A percentile compares a stretch with the other conserved stretches of the same genome.
Evolutionary conservation across 805 yeast genomes (phyloP).

Genomic region (Wickerhamomyces chambardii): DNA sequence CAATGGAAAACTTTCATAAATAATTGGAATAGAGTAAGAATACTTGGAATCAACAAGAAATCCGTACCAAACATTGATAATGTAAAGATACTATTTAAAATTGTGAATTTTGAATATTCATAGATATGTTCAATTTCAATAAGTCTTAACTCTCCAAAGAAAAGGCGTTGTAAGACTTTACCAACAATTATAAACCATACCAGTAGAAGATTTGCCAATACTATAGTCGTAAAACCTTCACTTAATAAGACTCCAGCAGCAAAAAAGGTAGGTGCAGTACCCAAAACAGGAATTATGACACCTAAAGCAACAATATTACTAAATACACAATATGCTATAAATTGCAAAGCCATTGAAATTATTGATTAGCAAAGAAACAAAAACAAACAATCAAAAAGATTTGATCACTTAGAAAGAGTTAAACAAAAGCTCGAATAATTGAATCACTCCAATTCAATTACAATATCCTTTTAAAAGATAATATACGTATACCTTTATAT

Average conservation of each 20-base stretch:
- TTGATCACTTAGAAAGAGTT: no score
- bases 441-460: no score
- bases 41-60: conserved; percentile 32
- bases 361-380: no score
- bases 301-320: conserved; percentile 26
- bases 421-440: no score
- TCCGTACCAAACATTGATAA: conserved; percentile 43
- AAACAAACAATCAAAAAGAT: no score
- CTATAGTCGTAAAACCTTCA: conserved; percentile 35
- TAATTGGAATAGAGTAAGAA: conserved; percentile 30
- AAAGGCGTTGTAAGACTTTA: conserved; percentile 35
- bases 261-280: conserved; percentile 33
- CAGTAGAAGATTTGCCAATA: conserved; percentile 35
- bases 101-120: conserved; percentile 56
- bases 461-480: no score
- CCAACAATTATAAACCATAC: conserved; percentile 29
- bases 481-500: no score
- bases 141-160: conserved; percentile 70
- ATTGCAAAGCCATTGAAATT: no score
- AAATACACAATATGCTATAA: conserved; percentile 8
- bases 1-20: conserved; percentile 69
- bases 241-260: conserved; percentile 38
- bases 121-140: conserved; percentile 70
- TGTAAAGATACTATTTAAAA: conserved; percentile 54
- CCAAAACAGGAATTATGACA: conserved; percentile 27